Evolutionary conservation across 75 land plant genomes (phyloP).

Genomic region (Picea sitchensis): DNA sequence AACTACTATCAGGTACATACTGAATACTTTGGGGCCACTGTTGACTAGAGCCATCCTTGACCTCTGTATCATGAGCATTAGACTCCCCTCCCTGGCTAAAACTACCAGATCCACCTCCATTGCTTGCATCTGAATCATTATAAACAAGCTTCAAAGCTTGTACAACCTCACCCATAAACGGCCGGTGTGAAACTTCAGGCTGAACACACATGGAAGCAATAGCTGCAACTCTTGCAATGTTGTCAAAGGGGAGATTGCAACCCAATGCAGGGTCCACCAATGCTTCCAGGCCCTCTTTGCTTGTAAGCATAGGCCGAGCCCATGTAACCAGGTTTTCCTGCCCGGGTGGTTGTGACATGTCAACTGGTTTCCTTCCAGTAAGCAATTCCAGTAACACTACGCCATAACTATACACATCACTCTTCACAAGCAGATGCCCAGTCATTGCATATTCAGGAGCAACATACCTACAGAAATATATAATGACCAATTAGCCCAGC

Average conservation of each 20-base stretch:
- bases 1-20: slow-evolving; percentile 6
- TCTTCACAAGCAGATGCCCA: slow-evolving; percentile 90
- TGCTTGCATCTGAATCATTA: slow-evolving; percentile 45
- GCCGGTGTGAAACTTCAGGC: slow-evolving; percentile 84
- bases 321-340: slow-evolving; percentile 91
- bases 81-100: slow-evolving; percentile 34
- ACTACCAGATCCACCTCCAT: slow-evolving; percentile 25
- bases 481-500: slow-evolving; percentile 4
- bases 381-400: slow-evolving; percentile 94
- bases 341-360: slow-evolving; percentile 79
- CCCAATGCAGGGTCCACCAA: slow-evolving; percentile 68
- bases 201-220: slow-evolving; percentile 98
- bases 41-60: slow-evolving; percentile 10
- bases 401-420: slow-evolving; percentile 96
- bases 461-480: slow-evolving; percentile 53
- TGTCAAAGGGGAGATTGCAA: slow-evolving; percentile 36
- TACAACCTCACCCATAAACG: slow-evolving; percentile 97
- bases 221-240: slow-evolving; percentile 68
- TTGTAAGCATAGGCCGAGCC: slow-evolving; percentile 90
- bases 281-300: slow-evolving; percentile 53
- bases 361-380: slow-evolving; percentile 90
- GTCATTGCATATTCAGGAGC: slow-evolving; percentile 99
- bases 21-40: slow-evolving; percentile 10
- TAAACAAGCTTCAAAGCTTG: slow-evolving; percentile 88
- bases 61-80: slow-evolving; percentile 21